Conservation (phyloP, 2,329 filamentous ascomycete species). For the Nemania abortiva region DNA sequence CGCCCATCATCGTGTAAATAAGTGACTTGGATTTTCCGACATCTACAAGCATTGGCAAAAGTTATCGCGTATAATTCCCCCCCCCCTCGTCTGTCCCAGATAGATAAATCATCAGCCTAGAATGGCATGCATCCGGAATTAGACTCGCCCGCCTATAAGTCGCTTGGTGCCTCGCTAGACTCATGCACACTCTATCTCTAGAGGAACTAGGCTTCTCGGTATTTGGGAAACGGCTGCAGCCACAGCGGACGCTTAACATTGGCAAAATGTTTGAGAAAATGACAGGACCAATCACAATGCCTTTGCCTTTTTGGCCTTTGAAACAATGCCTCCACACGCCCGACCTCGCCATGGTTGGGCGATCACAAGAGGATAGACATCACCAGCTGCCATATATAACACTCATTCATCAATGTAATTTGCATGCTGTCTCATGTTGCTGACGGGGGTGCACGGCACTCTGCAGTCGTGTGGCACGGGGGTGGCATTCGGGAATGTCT, state of each 20-base stretch:
- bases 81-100: conserved; percentile 31
- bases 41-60: conserved; percentile 1
- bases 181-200: conserved; percentile 24
- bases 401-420: conserved; percentile 24
- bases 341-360: conserved; percentile 24
- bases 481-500: conserved; percentile 5
- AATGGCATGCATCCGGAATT: conserved; percentile 9
- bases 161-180: conserved; percentile 20
- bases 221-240: conserved; percentile 35
- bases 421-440: conserved; percentile 38
- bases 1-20: background rate
- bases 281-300: conserved; percentile 31
- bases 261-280: conserved; percentile 29
- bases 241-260: conserved; percentile 35
- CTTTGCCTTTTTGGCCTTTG: conserved; percentile 32
- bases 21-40: background rate
- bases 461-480: conserved; percentile 28
- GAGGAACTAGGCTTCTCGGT: conserved; percentile 29
- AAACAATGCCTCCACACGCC: conserved; percentile 42
- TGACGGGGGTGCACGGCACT: conserved; percentile 35
- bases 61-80: background rate
- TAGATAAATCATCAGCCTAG: conserved; percentile 19
- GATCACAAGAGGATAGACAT: conserved; percentile 28
- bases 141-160: conserved; percentile 6
- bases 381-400: conserved; percentile 3